These are phyloP conservation scores for Fusarium nanum DNA, from an alignment of 2,329 filamentous ascomycete species.

Conservation along the genomic window DNA sequence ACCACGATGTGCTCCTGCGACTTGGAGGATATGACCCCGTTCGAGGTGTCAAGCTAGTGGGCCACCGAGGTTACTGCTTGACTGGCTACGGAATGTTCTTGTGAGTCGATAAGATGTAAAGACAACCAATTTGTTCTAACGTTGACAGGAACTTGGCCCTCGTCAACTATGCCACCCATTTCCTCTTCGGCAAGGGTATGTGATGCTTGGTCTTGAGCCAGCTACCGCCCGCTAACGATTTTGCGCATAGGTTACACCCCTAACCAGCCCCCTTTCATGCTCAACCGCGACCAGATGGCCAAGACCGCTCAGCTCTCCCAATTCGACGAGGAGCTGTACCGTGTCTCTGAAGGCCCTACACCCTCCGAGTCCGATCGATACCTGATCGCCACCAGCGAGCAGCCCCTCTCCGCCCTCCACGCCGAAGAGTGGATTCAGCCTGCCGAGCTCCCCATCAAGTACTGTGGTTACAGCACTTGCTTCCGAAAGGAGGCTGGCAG, in stretches of 20 bases:
- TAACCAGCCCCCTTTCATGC: constrained; percentile 91
- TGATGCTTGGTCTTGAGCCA: neutral
- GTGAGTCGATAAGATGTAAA: constrained; percentile 22
- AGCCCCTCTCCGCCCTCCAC: constrained; percentile 93
- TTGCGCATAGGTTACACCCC: constrained; percentile 74
- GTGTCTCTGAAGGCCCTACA: constrained; percentile 88
- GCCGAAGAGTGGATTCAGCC: constrained; percentile 91
- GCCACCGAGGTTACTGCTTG: constrained; percentile 93
- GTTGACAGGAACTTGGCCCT: constrained; percentile 78
- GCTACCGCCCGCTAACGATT: constrained; percentile 11
- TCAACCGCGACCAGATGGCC: constrained; percentile 95
- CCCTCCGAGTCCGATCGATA: constrained; percentile 90
- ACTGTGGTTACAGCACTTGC: constrained; percentile 85
- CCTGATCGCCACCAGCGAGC: constrained; percentile 84
- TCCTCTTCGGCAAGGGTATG: constrained; percentile 63
- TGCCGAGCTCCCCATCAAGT: constrained; percentile 89
- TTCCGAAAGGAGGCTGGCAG: constrained; percentile 96
- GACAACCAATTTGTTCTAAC: constrained; percentile 23
- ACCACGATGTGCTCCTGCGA: constrained; percentile 91
- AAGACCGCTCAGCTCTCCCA: constrained; percentile 98
- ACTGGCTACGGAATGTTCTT: constrained; percentile 90
- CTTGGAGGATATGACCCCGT: constrained; percentile 94
- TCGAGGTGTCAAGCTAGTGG: constrained; percentile 91
- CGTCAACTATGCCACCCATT: constrained; percentile 94
- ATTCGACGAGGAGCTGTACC: constrained; percentile 98